Base-by-base conservation (phyloP, 2,329 filamentous ascomycete species). In the Claviceps fusiformis region DNA sequence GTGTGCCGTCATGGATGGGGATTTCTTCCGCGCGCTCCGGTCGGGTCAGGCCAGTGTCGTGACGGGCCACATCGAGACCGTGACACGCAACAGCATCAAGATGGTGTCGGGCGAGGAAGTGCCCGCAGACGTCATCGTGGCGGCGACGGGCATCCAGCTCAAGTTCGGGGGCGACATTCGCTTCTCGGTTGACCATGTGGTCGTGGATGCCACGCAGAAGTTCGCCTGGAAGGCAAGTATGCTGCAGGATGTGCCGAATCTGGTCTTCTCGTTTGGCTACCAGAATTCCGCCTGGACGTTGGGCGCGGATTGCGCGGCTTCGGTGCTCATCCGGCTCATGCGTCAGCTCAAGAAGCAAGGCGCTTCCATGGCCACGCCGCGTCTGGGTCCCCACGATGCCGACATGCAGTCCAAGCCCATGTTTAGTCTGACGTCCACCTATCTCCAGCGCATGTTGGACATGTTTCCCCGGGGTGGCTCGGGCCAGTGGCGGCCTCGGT, bases 171-270 rank as follows among this genome's bases (percentile, higher is more conserved):
- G 81, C 29, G 71, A 73, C 24, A 74, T 79, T 37, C 63, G 69
- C 2, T 59, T 85, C 13, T 62, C 63, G 1, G 67, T 85, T 7
- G 79, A 86, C 58, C 76, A 75, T 6, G 59, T 69, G 19, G 62
- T 65, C 0, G 59, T 81, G 45, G 62, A 75, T 11, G 60, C 75
- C 29, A 59, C 69, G 0, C 67, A 72, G 1, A 75, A 75, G 52
- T 78, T 75, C 60, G 64, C 77, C 1, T 86, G 82, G 83, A 78
- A 79, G 60, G 71, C 74, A 7, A 68, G 73, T 49, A 84, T 86
- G 82, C 64, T 86, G 1, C 73, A 83, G 58, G 78, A 78, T 50
- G 66, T 86, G 2, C 83, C 83, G 1, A 86, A 86, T 62, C 56
- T 80, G 7, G 68, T 76, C 27, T 74, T 81, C 61, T 71, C 81